A percentile compares a stretch with the other conserved stretches of the same genome.
Evolutionary conservation across 1,284 basidiomycete genomes (phyloP).

Genomic region (Leccinum proximum): DNA sequence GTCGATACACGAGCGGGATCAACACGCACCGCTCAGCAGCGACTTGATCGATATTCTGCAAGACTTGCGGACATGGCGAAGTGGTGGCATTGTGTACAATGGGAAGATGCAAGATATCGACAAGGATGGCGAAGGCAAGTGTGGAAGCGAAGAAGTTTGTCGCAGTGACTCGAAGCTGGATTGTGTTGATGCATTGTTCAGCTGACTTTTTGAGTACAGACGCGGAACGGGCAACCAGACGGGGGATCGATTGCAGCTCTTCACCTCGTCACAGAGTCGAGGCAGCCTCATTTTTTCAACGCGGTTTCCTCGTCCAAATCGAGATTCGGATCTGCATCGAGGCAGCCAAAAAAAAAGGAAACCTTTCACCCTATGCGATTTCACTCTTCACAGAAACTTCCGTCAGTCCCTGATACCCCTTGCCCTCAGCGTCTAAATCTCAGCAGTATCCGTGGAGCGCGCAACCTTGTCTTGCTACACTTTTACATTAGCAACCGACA

Average conservation of each 20-base stretch:
- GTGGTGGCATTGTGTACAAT: constrained; percentile 30
- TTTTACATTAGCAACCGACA: constrained; percentile 8
- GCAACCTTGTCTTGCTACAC: background rate
- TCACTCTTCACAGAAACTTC: constrained; percentile 1
- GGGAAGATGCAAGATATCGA: constrained; percentile 6
- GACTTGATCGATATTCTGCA: constrained; percentile 38
- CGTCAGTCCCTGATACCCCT: constrained; percentile 6
- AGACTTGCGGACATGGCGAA: constrained; percentile 34
- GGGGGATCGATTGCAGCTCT: constrained; percentile 20
- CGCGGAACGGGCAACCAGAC: constrained; percentile 21
- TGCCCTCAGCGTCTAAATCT: background rate
- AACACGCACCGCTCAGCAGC: constrained; percentile 29
- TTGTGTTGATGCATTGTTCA: constrained; percentile 12
- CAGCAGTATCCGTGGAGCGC: background rate
- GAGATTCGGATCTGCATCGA: constrained; percentile 23
- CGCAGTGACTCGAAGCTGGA: constrained; percentile 1
- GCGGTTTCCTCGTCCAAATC: constrained; percentile 24
- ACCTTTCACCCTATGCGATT: constrained; percentile 9
- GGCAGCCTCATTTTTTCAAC: constrained; percentile 29
- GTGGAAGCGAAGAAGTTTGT: constrained; percentile 5
- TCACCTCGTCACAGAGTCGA: constrained; percentile 36
- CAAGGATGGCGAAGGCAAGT: background rate
- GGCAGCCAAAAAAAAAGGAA: constrained; percentile 18
- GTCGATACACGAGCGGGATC: constrained; percentile 10
- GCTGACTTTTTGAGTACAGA: constrained; percentile 34